phyloP scores from a whole-genome alignment of 2,329 filamentous ascomycete species.

The Chaetomium sp. region DNA sequence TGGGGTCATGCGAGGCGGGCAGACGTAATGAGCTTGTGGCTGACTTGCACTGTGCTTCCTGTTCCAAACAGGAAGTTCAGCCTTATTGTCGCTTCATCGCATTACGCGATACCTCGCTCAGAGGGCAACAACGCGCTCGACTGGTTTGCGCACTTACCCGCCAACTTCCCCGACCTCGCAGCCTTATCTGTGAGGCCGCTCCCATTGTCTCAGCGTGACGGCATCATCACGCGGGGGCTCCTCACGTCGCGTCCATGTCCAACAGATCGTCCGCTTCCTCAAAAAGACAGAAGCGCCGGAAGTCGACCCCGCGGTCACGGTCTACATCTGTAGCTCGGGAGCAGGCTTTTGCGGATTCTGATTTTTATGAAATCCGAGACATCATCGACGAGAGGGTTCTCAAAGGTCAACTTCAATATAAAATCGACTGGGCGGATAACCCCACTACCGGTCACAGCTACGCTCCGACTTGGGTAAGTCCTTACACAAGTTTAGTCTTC shows the following conservation, averaged over 20 bases:
- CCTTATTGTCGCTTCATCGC: no score
- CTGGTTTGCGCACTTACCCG: no score
- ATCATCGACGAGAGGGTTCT: conserved; percentile 33
- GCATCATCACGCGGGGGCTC: no score
- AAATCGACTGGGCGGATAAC: conserved; percentile 52
- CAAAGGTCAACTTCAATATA: conserved; percentile 35
- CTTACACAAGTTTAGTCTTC: conserved; percentile 1
- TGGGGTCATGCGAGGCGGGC: no score
- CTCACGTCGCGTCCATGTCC: conserved; percentile 7
- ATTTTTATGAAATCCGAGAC: conserved; percentile 28
- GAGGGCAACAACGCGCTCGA: no score
- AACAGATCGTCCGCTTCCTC: neutral
- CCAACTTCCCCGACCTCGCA: no score
- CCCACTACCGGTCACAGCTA: conserved; percentile 42
- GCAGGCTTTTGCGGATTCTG: neutral
- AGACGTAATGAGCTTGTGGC: no score
- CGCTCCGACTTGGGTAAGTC: conserved; percentile 46
- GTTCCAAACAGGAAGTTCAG: no score
- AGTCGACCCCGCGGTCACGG: neutral
- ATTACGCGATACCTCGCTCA: no score
- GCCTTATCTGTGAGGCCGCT: no score
- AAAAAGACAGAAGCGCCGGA: conserved; percentile 11
- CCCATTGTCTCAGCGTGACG: no score
- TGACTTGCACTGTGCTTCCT: no score
- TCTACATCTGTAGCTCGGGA: neutral